These are phyloP conservation scores for Schwanniomyces etchellsii DNA, from an alignment of 1,139 yeast genomes.

Conservation along the genomic window DNA sequence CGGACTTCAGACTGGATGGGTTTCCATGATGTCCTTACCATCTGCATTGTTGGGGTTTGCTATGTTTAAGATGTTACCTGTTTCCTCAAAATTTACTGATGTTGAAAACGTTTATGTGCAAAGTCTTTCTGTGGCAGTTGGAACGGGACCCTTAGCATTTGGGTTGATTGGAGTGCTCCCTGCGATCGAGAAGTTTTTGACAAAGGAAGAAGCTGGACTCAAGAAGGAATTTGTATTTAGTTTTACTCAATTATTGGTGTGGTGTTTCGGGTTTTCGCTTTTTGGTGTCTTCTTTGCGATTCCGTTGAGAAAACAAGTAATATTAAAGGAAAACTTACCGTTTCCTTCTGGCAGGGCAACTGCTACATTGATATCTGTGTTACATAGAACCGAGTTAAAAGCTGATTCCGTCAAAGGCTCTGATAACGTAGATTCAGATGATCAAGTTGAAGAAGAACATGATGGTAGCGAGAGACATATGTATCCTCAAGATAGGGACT, in stretches of 20 bases:
- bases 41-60: conserved; percentile 87
- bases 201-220: conserved; percentile 71
- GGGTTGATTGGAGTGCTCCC: conserved; percentile 97
- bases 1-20: conserved; percentile 98
- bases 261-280: conserved; percentile 85
- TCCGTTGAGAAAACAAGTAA: conserved; percentile 78
- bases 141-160: conserved; percentile 94
- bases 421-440: conserved; percentile 3
- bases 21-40: conserved; percentile 98
- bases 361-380: conserved; percentile 83
- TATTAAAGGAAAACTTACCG: conserved; percentile 75
- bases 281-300: conserved; percentile 96
- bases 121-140: conserved; percentile 92
- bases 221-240: conserved; percentile 34
- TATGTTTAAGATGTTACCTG: conserved; percentile 56
- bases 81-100: conserved; percentile 57
- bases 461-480: background rate
- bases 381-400: conserved; percentile 62
- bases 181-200: conserved; percentile 84
- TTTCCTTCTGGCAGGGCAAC: conserved; percentile 97
- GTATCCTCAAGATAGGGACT: background rate
- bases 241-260: conserved; percentile 53
- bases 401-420: background rate
- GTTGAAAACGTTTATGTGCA: conserved; percentile 92
- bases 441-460: background rate